Percentiles rank a stretch among this genome's conserved stretches.
phyloP scores from a whole-genome alignment of 495 filamentous ascomycete genomes.

The Hapsidospora chrysogenum region DNA sequence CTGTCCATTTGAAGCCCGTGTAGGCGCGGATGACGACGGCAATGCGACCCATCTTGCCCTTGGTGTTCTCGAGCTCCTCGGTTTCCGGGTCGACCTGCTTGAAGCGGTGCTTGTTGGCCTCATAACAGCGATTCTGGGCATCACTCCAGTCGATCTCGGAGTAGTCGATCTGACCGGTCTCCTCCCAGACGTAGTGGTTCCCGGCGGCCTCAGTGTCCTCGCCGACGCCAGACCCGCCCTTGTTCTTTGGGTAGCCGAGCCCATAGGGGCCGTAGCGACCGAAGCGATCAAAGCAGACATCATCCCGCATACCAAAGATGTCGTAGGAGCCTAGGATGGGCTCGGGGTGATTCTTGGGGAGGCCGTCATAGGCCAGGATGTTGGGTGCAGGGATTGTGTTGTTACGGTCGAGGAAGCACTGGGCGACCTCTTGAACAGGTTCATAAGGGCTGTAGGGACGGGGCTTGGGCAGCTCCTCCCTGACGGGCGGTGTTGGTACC shows the following conservation, averaged over 20 bases:
- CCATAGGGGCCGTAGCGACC: conserved; percentile 85
- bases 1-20: conserved; percentile 50
- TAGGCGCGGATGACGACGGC: conserved; percentile 61
- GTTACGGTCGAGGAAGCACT: conserved; percentile 60
- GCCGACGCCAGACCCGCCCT: conserved; percentile 63
- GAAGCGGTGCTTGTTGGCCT: conserved; percentile 53
- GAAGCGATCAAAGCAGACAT: conserved; percentile 89
- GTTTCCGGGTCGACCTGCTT: neutral
- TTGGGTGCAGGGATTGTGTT: conserved; percentile 42
- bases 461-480: conserved; percentile 31
- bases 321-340: conserved; percentile 66
- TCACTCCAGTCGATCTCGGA: conserved; percentile 56
- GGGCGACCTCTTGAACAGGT: conserved; percentile 41
- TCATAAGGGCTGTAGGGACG: conserved; percentile 48
- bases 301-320: conserved; percentile 58
- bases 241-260: conserved; percentile 56
- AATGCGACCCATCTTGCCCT: conserved; percentile 25
- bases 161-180: conserved; percentile 56
- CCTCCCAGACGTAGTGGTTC: conserved; percentile 53
- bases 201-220: conserved; percentile 61
- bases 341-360: conserved; percentile 66
- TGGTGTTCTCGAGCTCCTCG: neutral
- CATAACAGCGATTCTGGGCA: conserved; percentile 50
- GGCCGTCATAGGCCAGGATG: conserved; percentile 51
- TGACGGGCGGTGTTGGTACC: conserved; percentile 11